Conservation (phyloP, 2,329 filamentous ascomycete species). For the Dichotomopilus funicola region DNA sequence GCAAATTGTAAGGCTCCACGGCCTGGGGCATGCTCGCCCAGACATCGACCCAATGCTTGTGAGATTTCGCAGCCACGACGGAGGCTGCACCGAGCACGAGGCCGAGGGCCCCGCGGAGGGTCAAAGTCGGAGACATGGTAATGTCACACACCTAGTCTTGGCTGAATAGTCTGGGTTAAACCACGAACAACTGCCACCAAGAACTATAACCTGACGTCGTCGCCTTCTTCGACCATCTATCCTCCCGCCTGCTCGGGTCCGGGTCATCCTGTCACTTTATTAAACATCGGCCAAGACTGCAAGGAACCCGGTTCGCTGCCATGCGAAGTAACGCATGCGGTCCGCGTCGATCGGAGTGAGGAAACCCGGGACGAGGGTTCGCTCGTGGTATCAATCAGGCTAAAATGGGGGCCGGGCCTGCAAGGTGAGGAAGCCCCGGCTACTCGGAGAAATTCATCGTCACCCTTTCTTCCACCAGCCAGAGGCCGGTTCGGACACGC, state of each 20-base stretch:
- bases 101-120: slow-evolving; percentile 14
- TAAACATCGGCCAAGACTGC: slow-evolving; percentile 7
- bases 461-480: too few relatives aligned
- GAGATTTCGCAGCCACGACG: slow-evolving; percentile 14
- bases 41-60: slow-evolving; percentile 51
- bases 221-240: not conserved
- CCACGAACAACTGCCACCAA: not conserved
- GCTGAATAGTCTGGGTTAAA: not conserved
- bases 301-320: slow-evolving; percentile 12
- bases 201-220: too few relatives aligned
- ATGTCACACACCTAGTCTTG: not conserved
- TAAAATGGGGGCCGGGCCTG: slow-evolving; percentile 12
- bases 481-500: too few relatives aligned
- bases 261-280: not conserved
- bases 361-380: slow-evolving; percentile 14
- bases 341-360: slow-evolving; percentile 1
- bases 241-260: not conserved
- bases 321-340: too few relatives aligned
- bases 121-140: slow-evolving; percentile 9
- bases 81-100: slow-evolving; percentile 13
- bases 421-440: too few relatives aligned
- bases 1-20: slow-evolving; percentile 53
- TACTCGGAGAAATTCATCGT: too few relatives aligned
- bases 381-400: slow-evolving; percentile 15
- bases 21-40: slow-evolving; percentile 60